Percentiles rank a stretch among this genome's conserved stretches.
phyloP scores from a whole-genome alignment of 2,329 filamentous ascomycete species.

The Daldinia eschscholtzii region DNA sequence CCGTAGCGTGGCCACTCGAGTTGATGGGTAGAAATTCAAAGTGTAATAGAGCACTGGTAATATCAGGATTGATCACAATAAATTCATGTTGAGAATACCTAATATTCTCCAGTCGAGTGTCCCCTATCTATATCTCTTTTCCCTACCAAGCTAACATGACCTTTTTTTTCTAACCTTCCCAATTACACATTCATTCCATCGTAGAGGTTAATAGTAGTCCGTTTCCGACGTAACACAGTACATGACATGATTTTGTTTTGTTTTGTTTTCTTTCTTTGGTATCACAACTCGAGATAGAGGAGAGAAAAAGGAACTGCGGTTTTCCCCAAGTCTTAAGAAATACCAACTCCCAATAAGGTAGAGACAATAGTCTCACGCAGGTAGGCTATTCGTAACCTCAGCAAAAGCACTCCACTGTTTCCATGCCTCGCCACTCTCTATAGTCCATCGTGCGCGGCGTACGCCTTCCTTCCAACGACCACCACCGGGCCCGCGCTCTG shows the following conservation, averaged over 20 bases:
- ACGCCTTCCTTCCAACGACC: slow-evolving; percentile 96
- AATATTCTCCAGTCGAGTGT: background rate
- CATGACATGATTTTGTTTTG: background rate
- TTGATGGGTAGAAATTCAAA: no score
- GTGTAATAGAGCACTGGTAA: no score
- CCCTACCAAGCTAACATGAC: background rate
- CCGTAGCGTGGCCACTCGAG: no score
- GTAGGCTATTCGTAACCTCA: slow-evolving; percentile 76
- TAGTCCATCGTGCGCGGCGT: slow-evolving; percentile 85
- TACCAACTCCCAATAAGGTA: background rate
- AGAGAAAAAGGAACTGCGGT: background rate
- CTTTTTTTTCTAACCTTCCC: slow-evolving; percentile 4
- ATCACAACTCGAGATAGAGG: slow-evolving; percentile 17
- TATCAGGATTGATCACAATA: background rate
- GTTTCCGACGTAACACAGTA: background rate
- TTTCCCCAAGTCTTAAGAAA: background rate
- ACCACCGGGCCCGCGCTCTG: slow-evolving; percentile 85
- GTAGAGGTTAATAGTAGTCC: background rate
- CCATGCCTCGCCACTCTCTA: slow-evolving; percentile 88
- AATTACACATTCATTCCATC: background rate
- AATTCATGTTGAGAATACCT: background rate
- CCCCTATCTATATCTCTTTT: background rate
- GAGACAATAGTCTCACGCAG: slow-evolving; percentile 21
- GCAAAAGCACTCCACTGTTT: slow-evolving; percentile 87
- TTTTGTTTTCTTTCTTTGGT: no score